Base-by-base conservation (phyloP, 176 grass and related monocot species). In the Ampelocalamus luodianensis region DNA sequence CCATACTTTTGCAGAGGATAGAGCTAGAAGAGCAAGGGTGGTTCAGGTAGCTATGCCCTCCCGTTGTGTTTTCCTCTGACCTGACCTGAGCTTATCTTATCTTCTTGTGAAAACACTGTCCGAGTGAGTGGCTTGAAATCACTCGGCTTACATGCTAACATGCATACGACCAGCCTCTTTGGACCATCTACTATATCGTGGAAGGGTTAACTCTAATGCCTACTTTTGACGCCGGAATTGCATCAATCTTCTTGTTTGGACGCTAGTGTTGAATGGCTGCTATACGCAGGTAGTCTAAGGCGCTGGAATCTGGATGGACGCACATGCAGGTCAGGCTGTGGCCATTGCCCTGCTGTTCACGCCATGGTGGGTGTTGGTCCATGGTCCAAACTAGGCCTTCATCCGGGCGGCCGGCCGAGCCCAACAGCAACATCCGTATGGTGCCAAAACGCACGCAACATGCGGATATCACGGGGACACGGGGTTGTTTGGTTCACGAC, bases 51-150 rank as follows among this genome's bases (percentile, higher is more conserved):
- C 7, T 32, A 56, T 17, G 65, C 11, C 73, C 83, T 87, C 48
- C 27, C 82, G 27, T 48, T 10, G 20, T 46, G 55, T 65, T 62
- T 40, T n/a, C 32, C 5, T 5, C 29, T 76, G 64, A 40, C 29
- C 24, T 74, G 58, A 14, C 27, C 80, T 59, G n/a, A n/a, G n/a
- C n/a, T n/a, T n/a, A 83, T 51, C 80, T 84, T 79, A 89, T 85
- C 87, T 59, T 80, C 5, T 79, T 79, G 38, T 38, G 50, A 22
- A 75, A 64, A 64, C 61, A 20, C 36, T 22, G 15, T 39, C 15
- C 26, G 20, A 39, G 58, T 16, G 65, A 43, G 80, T 83, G 87
- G 80, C 74, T 27, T 78, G 53, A 53, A 83, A 82, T 39, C 65
- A 24, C 39, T 79, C 36, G 73, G 53, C 64, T 61, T 62, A n/a